Conservation (phyloP, 805 yeast species). For the Hanseniaspora vineae region DNA sequence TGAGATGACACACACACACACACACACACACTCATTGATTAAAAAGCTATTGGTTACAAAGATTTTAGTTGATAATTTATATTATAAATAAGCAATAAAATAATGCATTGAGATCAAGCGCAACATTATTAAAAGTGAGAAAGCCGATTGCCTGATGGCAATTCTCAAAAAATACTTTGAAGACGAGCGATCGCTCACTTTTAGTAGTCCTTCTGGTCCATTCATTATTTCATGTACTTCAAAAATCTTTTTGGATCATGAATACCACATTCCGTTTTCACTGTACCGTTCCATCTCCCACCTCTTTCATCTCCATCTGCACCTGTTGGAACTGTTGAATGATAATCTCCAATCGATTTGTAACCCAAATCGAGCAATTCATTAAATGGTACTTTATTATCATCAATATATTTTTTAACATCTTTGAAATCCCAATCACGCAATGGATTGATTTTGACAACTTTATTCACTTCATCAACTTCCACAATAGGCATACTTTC, state of each 20-base stretch:
- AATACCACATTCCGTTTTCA: slow-evolving; percentile 92
- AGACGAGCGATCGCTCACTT: too few relatives aligned
- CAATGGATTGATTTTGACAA: slow-evolving; percentile 80
- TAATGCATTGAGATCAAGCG: too few relatives aligned
- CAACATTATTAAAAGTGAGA: too few relatives aligned
- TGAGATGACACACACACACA: too few relatives aligned
- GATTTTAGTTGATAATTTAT: too few relatives aligned
- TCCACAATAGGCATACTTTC: slow-evolving; percentile 62
- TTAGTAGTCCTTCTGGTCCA: too few relatives aligned
- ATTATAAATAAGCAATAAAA: too few relatives aligned
- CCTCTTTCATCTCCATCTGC: slow-evolving; percentile 83
- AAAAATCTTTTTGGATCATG: slow-evolving; percentile 72
- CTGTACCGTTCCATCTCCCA: slow-evolving; percentile 93
- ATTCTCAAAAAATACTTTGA: too few relatives aligned
- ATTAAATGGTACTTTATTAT: slow-evolving; percentile 71
- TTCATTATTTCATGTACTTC: slow-evolving; percentile 31
- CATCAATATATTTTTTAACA: slow-evolving; percentile 57
- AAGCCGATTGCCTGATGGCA: too few relatives aligned
- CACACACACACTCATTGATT: too few relatives aligned
- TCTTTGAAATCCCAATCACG: slow-evolving; percentile 69
- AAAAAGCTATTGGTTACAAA: too few relatives aligned
- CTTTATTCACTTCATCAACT: slow-evolving; percentile 52
- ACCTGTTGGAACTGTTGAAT: slow-evolving; percentile 76
- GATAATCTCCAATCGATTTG: slow-evolving; percentile 90
- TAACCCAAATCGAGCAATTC: slow-evolving; percentile 75